Base-by-base conservation (phyloP, 2,329 filamentous ascomycete species). In the Xylaria sp. region DNA sequence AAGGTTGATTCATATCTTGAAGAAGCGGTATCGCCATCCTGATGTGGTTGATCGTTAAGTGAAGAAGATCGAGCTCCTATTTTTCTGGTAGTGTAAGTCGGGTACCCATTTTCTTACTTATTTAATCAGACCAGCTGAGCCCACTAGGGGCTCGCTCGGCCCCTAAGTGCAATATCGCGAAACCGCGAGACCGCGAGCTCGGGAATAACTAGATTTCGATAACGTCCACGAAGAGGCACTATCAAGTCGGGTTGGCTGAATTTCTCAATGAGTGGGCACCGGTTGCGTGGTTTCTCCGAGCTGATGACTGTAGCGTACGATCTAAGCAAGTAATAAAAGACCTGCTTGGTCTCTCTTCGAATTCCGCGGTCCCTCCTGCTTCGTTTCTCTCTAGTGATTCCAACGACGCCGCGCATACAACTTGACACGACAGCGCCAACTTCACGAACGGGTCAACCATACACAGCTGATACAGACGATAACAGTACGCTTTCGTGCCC, bases 191-290 rank as follows among this genome's bases (percentile, higher is more conserved):
- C 20, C 20, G 20, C 46, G 46, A 50, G n/a, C 4, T 25, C 28
- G 61, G 56, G 31, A 56, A 56, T 50, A 56, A 60, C 34, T 25
- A 65, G 20, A 31, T n/a, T n/a, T 12, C 50, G 50, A 52, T 28
- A 52, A 18, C 31, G n/a, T 50, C 46, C 10, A 50, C 15, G 20
- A 18, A 52, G 20, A 31, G 34, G 23, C 37, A 31, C 23, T 25
- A 12, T n/a, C 31, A 54, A 12, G 18, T 28, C 39, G 18, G 37
- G 39, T 25, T 20, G 31, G 18, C n/a, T 55, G 34, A 55, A 31
- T 48, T 41, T 10, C 12, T 10, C 39, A 18, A 18, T 15, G 51
- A 65, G 37, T 60, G 39, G 46, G 50, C 48, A 56, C 34, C 28
- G 34, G 50, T 50, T 50, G 28, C 7, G 20, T 56, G 13, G 31